These are phyloP conservation scores for Lentithecium fluviatile DNA, from an alignment of 495 filamentous ascomycete species.

Conservation along the genomic window DNA sequence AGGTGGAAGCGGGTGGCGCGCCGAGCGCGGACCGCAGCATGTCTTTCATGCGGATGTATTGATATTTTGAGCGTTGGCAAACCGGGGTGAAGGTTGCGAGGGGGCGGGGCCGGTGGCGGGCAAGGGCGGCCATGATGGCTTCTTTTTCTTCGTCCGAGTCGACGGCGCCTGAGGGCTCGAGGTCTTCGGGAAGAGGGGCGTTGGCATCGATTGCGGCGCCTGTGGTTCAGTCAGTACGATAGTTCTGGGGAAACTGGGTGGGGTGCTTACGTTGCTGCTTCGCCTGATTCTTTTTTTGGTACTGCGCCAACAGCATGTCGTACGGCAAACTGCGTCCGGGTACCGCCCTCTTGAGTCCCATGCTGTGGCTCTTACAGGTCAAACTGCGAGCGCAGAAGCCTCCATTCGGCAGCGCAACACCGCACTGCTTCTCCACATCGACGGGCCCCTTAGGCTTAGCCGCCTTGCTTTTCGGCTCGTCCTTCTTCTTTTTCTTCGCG, in stretches of 20 bases:
- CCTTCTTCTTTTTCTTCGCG: constrained; percentile 93
- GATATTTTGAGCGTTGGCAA: constrained; percentile 70
- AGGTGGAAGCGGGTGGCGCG: constrained; percentile 30
- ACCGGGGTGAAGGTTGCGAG: constrained; percentile 64
- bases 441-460: constrained; percentile 93
- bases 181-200: constrained; percentile 83
- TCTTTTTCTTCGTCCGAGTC: constrained; percentile 94
- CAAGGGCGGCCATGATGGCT: constrained; percentile 78
- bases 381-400: constrained; percentile 86
- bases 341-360: constrained; percentile 92
- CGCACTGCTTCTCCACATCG: constrained; percentile 96
- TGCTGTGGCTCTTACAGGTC: constrained; percentile 94
- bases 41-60: constrained; percentile 82
- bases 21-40: constrained; percentile 75
- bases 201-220: constrained; percentile 92
- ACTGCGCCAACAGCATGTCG: constrained; percentile 87
- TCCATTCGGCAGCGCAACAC: constrained; percentile 80
- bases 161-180: constrained; percentile 68
- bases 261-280: constrained; percentile 81
- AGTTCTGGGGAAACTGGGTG: not conserved
- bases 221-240: constrained; percentile 39
- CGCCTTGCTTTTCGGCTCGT: constrained; percentile 78
- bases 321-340: constrained; percentile 89
- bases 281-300: constrained; percentile 99
- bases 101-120: constrained; percentile 71